phyloP scores from a whole-genome alignment of 73 alveolate genomes.

The Paramecium primaurelia region DNA sequence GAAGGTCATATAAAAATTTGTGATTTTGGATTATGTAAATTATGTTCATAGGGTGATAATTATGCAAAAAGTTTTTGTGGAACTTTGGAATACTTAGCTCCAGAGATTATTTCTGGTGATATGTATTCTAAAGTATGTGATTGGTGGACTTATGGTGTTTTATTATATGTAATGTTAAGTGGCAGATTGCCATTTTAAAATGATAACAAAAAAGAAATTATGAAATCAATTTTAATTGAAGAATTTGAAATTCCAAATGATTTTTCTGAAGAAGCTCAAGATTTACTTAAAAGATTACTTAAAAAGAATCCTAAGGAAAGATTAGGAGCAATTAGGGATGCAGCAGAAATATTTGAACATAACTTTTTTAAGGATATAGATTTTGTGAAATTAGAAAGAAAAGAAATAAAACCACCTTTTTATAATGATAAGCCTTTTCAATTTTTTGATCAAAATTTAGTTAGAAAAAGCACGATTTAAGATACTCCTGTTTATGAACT shows the following conservation, averaged over 20 bases:
- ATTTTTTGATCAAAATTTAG: not conserved
- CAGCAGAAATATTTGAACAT: not conserved
- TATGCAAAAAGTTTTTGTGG: constrained; percentile 31
- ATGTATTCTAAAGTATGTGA: constrained; percentile 12
- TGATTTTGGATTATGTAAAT: constrained; percentile 73
- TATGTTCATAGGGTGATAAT: not conserved
- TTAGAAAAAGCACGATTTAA: not conserved
- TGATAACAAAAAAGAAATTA: not conserved
- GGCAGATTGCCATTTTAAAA: constrained; percentile 38
- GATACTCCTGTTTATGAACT: not conserved
- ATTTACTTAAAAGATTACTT: not conserved
- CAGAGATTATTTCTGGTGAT: constrained; percentile 21
- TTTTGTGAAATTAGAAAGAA: not conserved
- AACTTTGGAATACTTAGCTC: constrained; percentile 59
- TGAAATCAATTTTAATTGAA: not conserved
- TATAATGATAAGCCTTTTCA: not conserved
- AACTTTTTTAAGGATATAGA: not conserved
- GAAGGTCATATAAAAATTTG: constrained; percentile 72
- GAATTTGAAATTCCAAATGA: constrained; percentile 29
- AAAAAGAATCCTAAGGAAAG: constrained; percentile 67
- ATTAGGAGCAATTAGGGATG: constrained; percentile 79
- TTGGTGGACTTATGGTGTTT: constrained; percentile 49
- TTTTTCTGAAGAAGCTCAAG: not conserved
- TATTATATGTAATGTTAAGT: not conserved
- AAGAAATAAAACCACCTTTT: not conserved